Evolutionary conservation across 2,329 filamentous ascomycete species (phyloP).

Genomic region (Penicillium sp.): DNA sequence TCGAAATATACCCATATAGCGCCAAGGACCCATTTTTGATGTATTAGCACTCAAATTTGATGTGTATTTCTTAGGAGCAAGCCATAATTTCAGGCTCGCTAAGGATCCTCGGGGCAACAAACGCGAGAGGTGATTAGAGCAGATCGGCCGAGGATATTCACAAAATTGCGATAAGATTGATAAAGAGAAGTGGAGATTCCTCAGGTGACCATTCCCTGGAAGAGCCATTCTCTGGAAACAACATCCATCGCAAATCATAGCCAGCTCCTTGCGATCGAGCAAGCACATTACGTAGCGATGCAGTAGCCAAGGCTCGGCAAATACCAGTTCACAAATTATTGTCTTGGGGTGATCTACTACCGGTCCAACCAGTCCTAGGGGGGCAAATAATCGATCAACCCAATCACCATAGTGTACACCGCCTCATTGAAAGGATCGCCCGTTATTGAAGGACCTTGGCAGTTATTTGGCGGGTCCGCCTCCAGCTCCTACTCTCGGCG

Average conservation of each 20-base stretch:
- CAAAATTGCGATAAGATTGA: neutral
- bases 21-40: no score
- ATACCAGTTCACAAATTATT: conserved; percentile 1
- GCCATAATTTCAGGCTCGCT: neutral
- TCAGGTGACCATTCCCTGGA: neutral
- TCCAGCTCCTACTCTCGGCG: neutral
- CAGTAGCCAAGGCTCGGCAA: conserved; percentile 6
- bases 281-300: neutral
- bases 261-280: neutral
- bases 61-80: neutral
- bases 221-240: neutral
- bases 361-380: neutral
- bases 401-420: neutral
- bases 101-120: neutral
- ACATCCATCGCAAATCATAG: neutral
- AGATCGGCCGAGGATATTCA: neutral
- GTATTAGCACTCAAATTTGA: neutral
- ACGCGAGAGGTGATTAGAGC: neutral
- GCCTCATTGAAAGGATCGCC: neutral
- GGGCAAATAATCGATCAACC: neutral
- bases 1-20: no score
- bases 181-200: neutral
- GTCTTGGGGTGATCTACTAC: neutral
- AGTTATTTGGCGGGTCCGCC: neutral
- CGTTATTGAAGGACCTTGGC: neutral